A percentile compares a stretch with the other conserved stretches of the same genome.
Conservation (phyloP, 257 asterid species). For the Lycium ferocissimum region DNA sequence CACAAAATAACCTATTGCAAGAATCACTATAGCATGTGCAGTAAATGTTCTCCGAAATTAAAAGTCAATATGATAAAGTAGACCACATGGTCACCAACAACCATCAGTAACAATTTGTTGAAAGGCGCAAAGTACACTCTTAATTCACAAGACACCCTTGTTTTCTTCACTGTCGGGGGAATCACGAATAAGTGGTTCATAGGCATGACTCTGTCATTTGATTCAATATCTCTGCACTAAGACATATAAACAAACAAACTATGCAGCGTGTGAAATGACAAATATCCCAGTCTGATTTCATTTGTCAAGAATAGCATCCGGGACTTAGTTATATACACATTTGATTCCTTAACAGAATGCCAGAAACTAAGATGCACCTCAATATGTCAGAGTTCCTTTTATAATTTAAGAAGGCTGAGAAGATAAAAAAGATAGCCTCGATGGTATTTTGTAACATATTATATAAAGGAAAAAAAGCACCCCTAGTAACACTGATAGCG, state of each 20-base stretch:
- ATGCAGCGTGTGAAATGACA: background rate
- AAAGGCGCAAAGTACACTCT: background rate
- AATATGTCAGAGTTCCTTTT: background rate
- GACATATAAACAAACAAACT: background rate
- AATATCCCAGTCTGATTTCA: background rate
- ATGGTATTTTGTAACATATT: background rate
- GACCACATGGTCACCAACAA: background rate
- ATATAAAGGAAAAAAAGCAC: background rate
- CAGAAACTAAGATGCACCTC: constrained; percentile 5
- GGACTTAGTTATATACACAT: background rate
- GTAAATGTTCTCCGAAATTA: background rate
- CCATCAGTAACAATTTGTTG: constrained; percentile 1
- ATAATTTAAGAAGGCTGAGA: background rate
- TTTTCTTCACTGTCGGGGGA: background rate
- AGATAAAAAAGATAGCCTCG: background rate
- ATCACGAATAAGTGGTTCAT: background rate
- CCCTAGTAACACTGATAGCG: background rate
- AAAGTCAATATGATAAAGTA: background rate
- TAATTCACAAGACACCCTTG: constrained; percentile 11
- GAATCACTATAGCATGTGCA: background rate
- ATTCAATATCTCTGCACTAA: background rate
- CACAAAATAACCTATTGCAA: background rate
- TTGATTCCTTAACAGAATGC: background rate
- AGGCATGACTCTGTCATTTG: background rate
- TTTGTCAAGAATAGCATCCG: background rate